A percentile compares a stretch with the other conserved stretches of the same genome.
These are phyloP conservation scores for Theileria equi DNA, from an alignment of 169 alveolate genomes.

Conservation along the genomic window DNA sequence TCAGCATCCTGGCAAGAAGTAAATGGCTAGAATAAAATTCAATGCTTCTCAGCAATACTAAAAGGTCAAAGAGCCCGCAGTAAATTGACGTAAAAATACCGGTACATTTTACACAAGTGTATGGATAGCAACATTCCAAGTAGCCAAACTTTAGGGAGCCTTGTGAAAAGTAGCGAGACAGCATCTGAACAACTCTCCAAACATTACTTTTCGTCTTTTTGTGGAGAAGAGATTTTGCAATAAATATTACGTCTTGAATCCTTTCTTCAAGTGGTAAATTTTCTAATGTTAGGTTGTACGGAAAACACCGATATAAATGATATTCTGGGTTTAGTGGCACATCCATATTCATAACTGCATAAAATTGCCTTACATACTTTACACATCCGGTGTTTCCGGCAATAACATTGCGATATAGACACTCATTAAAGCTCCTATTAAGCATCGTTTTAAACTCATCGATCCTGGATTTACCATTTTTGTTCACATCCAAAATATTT, in stretches of 20 bases:
- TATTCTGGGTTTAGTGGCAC: neutral
- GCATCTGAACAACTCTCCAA: constrained; percentile 29
- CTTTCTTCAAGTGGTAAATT: neutral
- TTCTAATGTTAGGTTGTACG: constrained; percentile 13
- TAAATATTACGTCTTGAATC: neutral
- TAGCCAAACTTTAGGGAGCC: constrained; percentile 31
- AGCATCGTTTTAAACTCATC: constrained; percentile 7
- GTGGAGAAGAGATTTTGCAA: neutral
- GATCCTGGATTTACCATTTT: neutral
- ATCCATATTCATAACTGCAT: neutral
- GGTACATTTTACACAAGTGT: constrained; percentile 32
- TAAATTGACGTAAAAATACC: constrained; percentile 10
- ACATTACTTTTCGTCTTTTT: neutral
- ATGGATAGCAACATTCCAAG: constrained; percentile 26
- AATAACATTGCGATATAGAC: neutral
- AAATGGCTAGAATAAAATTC: constrained; percentile 22
- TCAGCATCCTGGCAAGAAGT: constrained; percentile 22
- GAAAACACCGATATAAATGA: neutral
- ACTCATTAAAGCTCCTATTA: constrained; percentile 22
- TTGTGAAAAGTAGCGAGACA: constrained; percentile 32
- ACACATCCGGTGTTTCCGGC: neutral
- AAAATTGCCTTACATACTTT: neutral
- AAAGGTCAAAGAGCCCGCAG: constrained; percentile 10
- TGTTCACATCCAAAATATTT: neutral
- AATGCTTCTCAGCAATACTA: constrained; percentile 10